These are phyloP conservation scores for Rhizodiscina lignyota DNA, from an alignment of 495 filamentous ascomycete genomes.

Conservation along the genomic window DNA sequence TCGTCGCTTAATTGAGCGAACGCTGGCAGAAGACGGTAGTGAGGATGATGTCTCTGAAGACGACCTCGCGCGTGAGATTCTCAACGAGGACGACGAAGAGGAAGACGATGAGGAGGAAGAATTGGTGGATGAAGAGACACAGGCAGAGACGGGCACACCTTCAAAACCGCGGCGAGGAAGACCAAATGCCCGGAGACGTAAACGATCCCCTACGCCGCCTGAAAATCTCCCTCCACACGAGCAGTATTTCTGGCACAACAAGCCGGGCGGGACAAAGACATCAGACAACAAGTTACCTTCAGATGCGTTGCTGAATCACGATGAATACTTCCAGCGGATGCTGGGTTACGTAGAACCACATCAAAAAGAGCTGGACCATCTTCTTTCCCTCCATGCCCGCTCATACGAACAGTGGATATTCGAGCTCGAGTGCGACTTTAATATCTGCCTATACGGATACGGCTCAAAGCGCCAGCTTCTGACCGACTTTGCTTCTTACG, in stretches of 20 bases:
- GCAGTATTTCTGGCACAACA: conserved; percentile 85
- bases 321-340: conserved; percentile 65
- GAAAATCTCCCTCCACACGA: conserved; percentile 70
- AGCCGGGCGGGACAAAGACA: conserved; percentile 61
- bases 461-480: conserved; percentile 72
- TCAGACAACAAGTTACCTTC: conserved; percentile 73
- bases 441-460: conserved; percentile 80
- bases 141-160: conserved; percentile 14
- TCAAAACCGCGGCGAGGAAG: conserved; percentile 34
- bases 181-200: conserved; percentile 25
- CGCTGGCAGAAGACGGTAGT: conserved; percentile 36
- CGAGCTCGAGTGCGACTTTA: conserved; percentile 79
- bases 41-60: conserved; percentile 64
- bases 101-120: conserved; percentile 29
- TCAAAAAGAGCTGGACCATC: conserved; percentile 46
- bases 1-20: conserved; percentile 52
- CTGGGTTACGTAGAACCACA: conserved; percentile 55
- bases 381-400: conserved; percentile 58
- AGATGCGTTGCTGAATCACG: conserved; percentile 62
- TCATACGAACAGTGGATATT: conserved; percentile 88
- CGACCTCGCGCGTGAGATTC: conserved; percentile 59
- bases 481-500: conserved; percentile 57
- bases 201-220: conserved; percentile 65
- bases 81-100: conserved; percentile 33
- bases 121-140: conserved; percentile 7